phyloP scores from a whole-genome alignment of 768 basidiomycete genomes.

The Candolleomyces eurysporus region DNA sequence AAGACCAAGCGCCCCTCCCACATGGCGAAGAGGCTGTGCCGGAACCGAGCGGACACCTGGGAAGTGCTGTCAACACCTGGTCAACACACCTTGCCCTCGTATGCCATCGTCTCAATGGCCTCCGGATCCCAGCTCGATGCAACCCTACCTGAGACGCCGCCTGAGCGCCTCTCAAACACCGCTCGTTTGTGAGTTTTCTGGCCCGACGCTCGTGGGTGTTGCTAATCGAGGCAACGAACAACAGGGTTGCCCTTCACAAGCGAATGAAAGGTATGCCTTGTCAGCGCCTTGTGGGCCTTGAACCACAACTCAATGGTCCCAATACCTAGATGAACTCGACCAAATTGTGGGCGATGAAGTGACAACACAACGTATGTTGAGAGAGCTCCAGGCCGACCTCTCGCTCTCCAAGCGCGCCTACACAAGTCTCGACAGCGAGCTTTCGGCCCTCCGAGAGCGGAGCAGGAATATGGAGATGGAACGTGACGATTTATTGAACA shows the following conservation, averaged over 20 bases:
- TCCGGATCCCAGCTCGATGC: no score
- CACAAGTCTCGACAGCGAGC: slow-evolving; percentile 33
- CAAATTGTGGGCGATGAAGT: slow-evolving; percentile 32
- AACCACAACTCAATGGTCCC: background rate
- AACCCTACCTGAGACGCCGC: no score
- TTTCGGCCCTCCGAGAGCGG: slow-evolving; percentile 13
- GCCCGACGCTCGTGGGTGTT: no score
- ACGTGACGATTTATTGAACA: slow-evolving; percentile 34
- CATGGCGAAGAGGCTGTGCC: no score
- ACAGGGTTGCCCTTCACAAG: background rate
- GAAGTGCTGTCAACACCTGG: no score
- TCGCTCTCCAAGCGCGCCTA: slow-evolving; percentile 42
- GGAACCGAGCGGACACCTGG: no score
- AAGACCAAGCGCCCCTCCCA: no score
- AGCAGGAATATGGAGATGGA: slow-evolving; percentile 33
- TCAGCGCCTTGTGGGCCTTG: background rate
- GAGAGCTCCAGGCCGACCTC: slow-evolving; percentile 38
- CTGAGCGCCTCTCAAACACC: no score
- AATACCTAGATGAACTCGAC: slow-evolving; percentile 34
- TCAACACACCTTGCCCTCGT: no score
- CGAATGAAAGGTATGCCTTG: background rate
- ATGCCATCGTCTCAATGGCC: no score
- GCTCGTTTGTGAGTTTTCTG: no score
- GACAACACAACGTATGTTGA: slow-evolving; percentile 27
- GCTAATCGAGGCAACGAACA: no score